Evolutionary conservation across 257 asterid species (phyloP).

Genomic region (Scutellaria baicalensis): DNA sequence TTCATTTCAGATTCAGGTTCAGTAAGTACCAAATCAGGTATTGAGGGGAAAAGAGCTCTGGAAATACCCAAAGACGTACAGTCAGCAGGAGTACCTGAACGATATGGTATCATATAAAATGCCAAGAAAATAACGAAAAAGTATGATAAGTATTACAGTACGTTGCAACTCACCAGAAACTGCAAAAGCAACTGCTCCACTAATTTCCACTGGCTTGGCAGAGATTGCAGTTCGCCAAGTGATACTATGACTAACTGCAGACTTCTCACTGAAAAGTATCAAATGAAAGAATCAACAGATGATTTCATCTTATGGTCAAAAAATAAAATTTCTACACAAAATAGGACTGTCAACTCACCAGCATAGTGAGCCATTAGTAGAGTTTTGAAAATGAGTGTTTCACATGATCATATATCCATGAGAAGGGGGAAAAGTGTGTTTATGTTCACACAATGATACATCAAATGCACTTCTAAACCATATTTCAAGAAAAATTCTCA

Average conservation of each 20-base stretch:
- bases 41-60: slow-evolving; percentile 51
- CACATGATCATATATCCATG: neutral
- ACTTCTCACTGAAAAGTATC: slow-evolving; percentile 54
- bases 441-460: neutral
- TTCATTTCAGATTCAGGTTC: slow-evolving; percentile 15
- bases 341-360: neutral
- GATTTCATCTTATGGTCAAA: neutral
- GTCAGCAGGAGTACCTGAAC: slow-evolving; percentile 87
- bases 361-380: neutral
- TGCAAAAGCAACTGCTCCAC: slow-evolving; percentile 72
- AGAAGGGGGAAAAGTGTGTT: neutral
- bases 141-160: neutral
- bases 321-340: neutral
- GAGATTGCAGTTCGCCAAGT: slow-evolving; percentile 58
- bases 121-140: neutral
- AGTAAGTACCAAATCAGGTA: slow-evolving; percentile 75
- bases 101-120: neutral
- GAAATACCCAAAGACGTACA: slow-evolving; percentile 86
- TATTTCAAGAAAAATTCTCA: neutral
- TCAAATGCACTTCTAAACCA: neutral
- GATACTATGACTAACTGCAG: slow-evolving; percentile 84
- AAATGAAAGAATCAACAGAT: neutral
- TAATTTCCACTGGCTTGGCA: slow-evolving; percentile 60
- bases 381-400: neutral
- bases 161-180: slow-evolving; percentile 60